Evolutionary conservation across 73 alveolate genomes (phyloP).

Genomic region (Paramecium octaurelia): DNA sequence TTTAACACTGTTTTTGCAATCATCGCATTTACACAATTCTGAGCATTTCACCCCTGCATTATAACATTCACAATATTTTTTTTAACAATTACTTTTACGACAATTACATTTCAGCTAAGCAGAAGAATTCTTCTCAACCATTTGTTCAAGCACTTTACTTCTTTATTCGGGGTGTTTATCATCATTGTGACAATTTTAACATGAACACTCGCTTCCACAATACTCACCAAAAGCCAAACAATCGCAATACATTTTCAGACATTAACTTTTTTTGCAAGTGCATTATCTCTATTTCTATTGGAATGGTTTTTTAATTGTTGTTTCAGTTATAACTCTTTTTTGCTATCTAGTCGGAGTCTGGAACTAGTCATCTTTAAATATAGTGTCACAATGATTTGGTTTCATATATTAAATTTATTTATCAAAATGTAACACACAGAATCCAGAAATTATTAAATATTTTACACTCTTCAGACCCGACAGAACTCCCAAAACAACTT

Average conservation of each 20-base stretch:
- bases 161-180: not conserved
- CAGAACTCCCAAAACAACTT: not conserved
- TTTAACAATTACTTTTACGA: slow-evolving; percentile 26
- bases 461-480: not conserved
- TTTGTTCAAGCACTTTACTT: not conserved
- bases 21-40: slow-evolving; percentile 48
- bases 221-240: not conserved
- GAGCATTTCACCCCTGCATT: slow-evolving; percentile 56
- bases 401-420: not conserved
- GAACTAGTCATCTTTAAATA: not conserved
- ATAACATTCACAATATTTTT: slow-evolving; percentile 35
- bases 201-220: slow-evolving; percentile 8
- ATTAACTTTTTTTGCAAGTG: slow-evolving; percentile 9
- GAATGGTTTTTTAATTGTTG: not conserved
- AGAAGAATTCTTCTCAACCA: not conserved
- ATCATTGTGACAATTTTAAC: not conserved
- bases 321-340: not conserved
- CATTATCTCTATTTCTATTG: not conserved
- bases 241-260: slow-evolving; percentile 22
- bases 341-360: not conserved
- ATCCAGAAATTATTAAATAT: not conserved
- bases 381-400: not conserved
- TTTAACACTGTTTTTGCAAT: slow-evolving; percentile 33
- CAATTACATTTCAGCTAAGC: not conserved
- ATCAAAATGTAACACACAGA: not conserved